Conservation (phyloP, 148 eudicot species). For the Polygonum maritimum region DNA sequence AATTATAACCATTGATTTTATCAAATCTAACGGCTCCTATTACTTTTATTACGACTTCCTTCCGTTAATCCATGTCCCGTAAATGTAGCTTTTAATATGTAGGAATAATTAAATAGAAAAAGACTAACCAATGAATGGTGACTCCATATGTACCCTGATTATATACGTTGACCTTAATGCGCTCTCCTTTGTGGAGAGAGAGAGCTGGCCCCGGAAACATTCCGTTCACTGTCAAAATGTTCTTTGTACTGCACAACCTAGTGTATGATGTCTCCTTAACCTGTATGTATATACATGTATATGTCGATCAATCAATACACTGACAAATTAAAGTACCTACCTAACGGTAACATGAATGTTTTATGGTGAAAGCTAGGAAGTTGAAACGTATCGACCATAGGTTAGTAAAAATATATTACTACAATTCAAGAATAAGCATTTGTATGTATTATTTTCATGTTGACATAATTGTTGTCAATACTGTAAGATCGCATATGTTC, state of each 20-base stretch:
- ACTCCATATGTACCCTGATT: constrained; percentile 18
- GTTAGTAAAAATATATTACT: too few relatives aligned
- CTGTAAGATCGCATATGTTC: too few relatives aligned
- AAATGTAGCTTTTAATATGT: too few relatives aligned
- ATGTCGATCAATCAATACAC: background rate
- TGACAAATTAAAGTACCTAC: background rate
- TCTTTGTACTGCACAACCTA: constrained; percentile 24
- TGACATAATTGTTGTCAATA: too few relatives aligned
- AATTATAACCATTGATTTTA: too few relatives aligned
- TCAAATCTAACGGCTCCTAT: too few relatives aligned
- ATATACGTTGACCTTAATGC: constrained; percentile 16
- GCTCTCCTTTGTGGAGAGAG: constrained; percentile 17
- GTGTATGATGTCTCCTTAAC: constrained; percentile 1
- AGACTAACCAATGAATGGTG: constrained; percentile 26
- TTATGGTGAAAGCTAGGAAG: too few relatives aligned
- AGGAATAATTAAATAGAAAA: background rate
- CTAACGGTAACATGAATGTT: background rate
- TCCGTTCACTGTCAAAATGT: constrained; percentile 26
- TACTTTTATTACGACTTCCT: too few relatives aligned
- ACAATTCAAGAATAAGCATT: too few relatives aligned
- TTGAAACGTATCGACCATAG: too few relatives aligned
- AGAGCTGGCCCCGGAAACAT: constrained; percentile 31
- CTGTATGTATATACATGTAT: background rate
- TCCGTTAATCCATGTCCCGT: too few relatives aligned
- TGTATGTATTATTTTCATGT: too few relatives aligned